Conservation (phyloP, 495 filamentous ascomycete species). For the Lentithecium fluviatile region DNA sequence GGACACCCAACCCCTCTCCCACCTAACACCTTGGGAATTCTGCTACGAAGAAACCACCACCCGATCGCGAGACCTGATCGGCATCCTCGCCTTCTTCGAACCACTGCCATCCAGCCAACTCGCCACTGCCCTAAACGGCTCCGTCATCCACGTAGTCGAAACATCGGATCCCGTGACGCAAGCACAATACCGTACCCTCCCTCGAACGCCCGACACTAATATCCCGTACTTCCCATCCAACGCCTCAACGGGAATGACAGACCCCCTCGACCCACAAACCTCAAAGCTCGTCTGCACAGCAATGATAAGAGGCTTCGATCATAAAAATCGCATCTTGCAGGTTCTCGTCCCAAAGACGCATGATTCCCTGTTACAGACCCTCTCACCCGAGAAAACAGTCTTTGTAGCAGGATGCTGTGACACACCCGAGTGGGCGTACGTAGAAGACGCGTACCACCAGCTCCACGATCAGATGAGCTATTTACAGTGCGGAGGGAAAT, state of each 20-base stretch:
- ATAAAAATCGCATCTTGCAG: conserved; percentile 4
- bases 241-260: not conserved
- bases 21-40: conserved; percentile 54
- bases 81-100: conserved; percentile 21
- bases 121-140: conserved; percentile 13
- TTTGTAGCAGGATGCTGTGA: conserved; percentile 30
- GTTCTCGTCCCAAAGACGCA: conserved; percentile 22
- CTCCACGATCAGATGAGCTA: too few species aligned
- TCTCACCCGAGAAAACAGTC: conserved; percentile 23
- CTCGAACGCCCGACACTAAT: conserved; percentile 12
- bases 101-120: conserved; percentile 4
- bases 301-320: conserved; percentile 25
- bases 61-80: conserved; percentile 13
- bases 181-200: not conserved
- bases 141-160: conserved; percentile 24
- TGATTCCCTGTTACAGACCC: conserved; percentile 6
- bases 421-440: conserved; percentile 30
- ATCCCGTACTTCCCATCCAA: conserved; percentile 25
- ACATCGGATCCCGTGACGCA: conserved; percentile 7
- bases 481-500: not conserved
- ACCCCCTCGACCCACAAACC: conserved; percentile 17
- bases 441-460: conserved; percentile 19
- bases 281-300: conserved; percentile 23
- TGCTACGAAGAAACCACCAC: conserved; percentile 49
- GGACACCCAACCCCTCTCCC: conserved; percentile 50